These are phyloP conservation scores for Kodamaea alishanica DNA, from an alignment of 1,139 yeast species.

Conservation along the genomic window DNA sequence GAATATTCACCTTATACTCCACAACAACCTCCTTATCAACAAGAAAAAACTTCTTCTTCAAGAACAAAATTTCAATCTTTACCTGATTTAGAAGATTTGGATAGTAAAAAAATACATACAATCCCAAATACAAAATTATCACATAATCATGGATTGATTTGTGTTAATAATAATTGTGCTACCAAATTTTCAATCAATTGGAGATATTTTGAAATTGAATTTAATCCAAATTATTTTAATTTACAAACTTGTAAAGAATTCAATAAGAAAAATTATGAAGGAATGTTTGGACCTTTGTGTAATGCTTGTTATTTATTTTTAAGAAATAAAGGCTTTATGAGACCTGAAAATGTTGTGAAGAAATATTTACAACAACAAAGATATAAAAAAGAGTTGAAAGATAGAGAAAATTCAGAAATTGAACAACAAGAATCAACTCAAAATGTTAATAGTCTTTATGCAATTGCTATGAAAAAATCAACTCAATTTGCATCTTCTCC, in stretches of 20 bases:
- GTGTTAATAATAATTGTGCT: conserved; percentile 44
- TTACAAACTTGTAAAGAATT: conserved; percentile 39
- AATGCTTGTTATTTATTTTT: conserved; percentile 49
- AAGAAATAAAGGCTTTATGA: conserved; percentile 49
- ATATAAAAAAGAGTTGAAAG: conserved; percentile 35
- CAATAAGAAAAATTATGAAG: conserved; percentile 42
- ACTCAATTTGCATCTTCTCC: conserved; percentile 25
- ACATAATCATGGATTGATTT: conserved; percentile 38
- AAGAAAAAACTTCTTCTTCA: conserved; percentile 6
- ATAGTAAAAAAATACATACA: conserved; percentile 43
- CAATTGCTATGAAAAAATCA: conserved; percentile 19
- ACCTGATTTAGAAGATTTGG: conserved; percentile 46
- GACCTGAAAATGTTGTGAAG: conserved; percentile 48
- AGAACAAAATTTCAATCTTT: conserved; percentile 31
- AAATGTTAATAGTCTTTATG: conserved; percentile 13
- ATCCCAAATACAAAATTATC: conserved; percentile 40
- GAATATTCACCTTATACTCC: conserved; percentile 42
- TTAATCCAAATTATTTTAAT: conserved; percentile 37
- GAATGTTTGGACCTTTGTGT: conserved; percentile 51
- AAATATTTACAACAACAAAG: conserved; percentile 47
- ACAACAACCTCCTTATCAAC: conserved; percentile 34
- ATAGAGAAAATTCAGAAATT: conserved; percentile 19
- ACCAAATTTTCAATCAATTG: conserved; percentile 42
- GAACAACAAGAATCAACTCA: conserved; percentile 7
- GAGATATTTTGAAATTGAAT: conserved; percentile 46